Percentiles rank a stretch among this genome's conserved stretches.
phyloP scores from a whole-genome alignment of 805 yeast species.

The Myxozyma melibiosi region DNA sequence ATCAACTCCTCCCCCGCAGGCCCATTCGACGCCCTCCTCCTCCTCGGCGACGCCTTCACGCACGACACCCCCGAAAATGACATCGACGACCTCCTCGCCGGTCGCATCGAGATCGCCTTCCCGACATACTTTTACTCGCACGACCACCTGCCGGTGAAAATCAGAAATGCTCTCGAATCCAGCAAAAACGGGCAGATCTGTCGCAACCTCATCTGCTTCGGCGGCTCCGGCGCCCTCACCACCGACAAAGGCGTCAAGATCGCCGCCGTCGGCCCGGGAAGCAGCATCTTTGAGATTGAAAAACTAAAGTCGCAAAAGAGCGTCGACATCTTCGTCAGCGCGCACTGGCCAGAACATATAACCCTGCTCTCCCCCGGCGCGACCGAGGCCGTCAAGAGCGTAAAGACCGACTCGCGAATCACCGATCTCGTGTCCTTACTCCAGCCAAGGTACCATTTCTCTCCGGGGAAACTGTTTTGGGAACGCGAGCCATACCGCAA shows the following conservation, averaged over 20 bases:
- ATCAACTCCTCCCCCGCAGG: conserved; percentile 28
- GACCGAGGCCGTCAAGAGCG: conserved; percentile 2
- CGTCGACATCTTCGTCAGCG: conserved; percentile 33
- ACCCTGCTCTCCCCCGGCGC: conserved; percentile 26
- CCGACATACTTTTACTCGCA: conserved; percentile 25
- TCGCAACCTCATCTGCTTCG: conserved; percentile 25
- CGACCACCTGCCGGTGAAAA: not conserved
- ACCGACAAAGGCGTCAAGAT: conserved; percentile 25
- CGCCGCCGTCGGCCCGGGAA: conserved; percentile 14
- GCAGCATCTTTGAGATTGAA: conserved; percentile 25
- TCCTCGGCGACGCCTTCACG: conserved; percentile 29
- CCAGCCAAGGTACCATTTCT: conserved; percentile 35
- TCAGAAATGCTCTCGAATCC: conserved; percentile 2
- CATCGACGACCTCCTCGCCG: conserved; percentile 13
- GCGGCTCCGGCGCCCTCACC: conserved; percentile 14
- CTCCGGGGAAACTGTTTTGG: conserved; percentile 28
- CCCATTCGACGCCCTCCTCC: conserved; percentile 29
- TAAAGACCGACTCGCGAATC: conserved; percentile 10
- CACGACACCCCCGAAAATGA: conserved; percentile 3
- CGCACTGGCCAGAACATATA: conserved; percentile 34
- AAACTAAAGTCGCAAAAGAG: conserved; percentile 17
- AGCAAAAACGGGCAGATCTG: conserved; percentile 8
- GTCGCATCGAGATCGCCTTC: conserved; percentile 11
- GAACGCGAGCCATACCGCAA: conserved; percentile 37
- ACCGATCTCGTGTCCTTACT: conserved; percentile 22